A percentile compares a stretch with the other conserved stretches of the same genome.
phyloP scores from a whole-genome alignment of 768 basidiomycete genomes.

The Serendipita sp. region DNA sequence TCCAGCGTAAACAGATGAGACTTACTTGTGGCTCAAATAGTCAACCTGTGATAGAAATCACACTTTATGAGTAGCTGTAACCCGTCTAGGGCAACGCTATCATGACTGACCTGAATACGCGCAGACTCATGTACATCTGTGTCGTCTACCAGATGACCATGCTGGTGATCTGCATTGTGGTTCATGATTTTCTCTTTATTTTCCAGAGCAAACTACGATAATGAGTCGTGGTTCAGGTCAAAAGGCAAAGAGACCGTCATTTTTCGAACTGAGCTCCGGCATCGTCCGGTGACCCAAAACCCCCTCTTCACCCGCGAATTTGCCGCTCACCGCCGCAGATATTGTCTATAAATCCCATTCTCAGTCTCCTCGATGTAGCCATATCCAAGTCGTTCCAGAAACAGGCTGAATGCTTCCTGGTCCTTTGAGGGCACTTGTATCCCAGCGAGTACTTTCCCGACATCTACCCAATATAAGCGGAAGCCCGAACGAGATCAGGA shows the following conservation, averaged over 20 bases:
- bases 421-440: slow-evolving; percentile 75
- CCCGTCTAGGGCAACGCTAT: neutral
- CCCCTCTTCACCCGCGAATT: neutral
- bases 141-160: neutral
- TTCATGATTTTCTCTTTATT: neutral
- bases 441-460: slow-evolving; percentile 85
- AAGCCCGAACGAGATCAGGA: neutral
- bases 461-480: slow-evolving; percentile 32
- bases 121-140: neutral
- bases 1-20: neutral
- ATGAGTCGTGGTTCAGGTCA: neutral
- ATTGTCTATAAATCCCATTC: slow-evolving; percentile 69
- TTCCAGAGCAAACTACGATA: neutral
- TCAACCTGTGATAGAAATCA: neutral
- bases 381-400: slow-evolving; percentile 67
- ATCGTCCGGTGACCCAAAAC: neutral
- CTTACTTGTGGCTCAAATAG: neutral
- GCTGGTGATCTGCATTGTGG: neutral
- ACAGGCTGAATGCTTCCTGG: slow-evolving; percentile 48
- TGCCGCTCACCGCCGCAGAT: slow-evolving; percentile 25
- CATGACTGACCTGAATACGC: neutral
- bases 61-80: neutral
- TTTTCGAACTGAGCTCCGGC: neutral
- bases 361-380: slow-evolving; percentile 85
- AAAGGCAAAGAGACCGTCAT: neutral